Conservation (phyloP, 805 yeast species). For the Pichia gijzeniarum region DNA sequence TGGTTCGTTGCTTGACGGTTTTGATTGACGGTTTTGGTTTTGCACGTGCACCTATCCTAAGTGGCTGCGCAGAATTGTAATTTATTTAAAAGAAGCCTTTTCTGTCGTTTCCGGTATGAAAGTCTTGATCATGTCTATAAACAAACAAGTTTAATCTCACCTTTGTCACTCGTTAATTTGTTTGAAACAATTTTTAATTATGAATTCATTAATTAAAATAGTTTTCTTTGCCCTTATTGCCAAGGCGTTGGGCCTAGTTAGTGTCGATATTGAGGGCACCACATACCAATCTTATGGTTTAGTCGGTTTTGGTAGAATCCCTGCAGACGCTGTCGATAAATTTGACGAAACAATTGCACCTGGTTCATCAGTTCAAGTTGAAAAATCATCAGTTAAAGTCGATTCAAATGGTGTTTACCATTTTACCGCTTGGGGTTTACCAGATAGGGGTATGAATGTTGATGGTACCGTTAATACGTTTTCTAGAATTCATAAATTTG, state of each 20-base stretch:
- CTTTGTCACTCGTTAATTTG: neutral
- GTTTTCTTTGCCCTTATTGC: constrained; percentile 8
- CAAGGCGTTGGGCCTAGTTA: constrained; percentile 10
- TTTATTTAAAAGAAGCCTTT: too few relatives aligned
- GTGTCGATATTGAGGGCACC: constrained; percentile 21
- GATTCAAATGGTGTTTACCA: constrained; percentile 21
- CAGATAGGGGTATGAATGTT: constrained; percentile 32
- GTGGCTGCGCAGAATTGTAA: too few relatives aligned
- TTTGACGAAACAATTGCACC: constrained; percentile 29
- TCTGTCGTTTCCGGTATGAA: too few relatives aligned
- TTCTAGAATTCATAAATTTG: constrained; percentile 24
- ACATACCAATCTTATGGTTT: constrained; percentile 25
- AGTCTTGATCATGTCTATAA: too few relatives aligned
- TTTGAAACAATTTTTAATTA: neutral
- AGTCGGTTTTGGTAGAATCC: constrained; percentile 24
- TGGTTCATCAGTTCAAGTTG: constrained; percentile 27
- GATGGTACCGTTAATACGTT: constrained; percentile 27
- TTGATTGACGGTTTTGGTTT: too few relatives aligned
- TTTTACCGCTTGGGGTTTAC: constrained; percentile 26
- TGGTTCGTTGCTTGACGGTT: too few relatives aligned
- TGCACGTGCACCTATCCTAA: too few relatives aligned
- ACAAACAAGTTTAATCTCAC: too few relatives aligned
- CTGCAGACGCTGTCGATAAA: constrained; percentile 25
- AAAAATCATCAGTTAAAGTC: constrained; percentile 21
- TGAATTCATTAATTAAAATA: constrained; percentile 5